Evolutionary conservation across 805 yeast species (phyloP).

Genomic region (Metschnikowia baotianmanensis): DNA sequence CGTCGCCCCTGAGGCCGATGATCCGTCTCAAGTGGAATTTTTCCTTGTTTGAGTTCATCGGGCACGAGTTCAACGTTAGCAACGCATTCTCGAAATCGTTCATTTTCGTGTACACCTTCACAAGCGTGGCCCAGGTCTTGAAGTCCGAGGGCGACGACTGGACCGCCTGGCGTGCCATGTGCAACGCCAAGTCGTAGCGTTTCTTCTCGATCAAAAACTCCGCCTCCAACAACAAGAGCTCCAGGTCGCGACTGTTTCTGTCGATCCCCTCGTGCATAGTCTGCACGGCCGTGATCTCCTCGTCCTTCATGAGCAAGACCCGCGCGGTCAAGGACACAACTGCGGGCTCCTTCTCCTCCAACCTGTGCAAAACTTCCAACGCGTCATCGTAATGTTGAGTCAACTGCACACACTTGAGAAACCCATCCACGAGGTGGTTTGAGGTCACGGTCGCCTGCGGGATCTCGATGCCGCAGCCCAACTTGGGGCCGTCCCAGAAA

Average conservation of each 20-base stretch:
- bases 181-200: conserved; percentile 54
- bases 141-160: conserved; percentile 74
- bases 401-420: conserved; percentile 58
- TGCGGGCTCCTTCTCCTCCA: conserved; percentile 52
- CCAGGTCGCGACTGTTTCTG: conserved; percentile 52
- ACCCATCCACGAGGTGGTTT: conserved; percentile 75
- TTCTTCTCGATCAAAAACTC: conserved; percentile 54
- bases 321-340: conserved; percentile 58
- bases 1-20: conserved; percentile 50
- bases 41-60: conserved; percentile 75
- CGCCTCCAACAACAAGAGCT: conserved; percentile 54
- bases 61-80: conserved; percentile 72
- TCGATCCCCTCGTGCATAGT: conserved; percentile 50
- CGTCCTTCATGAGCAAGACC: conserved; percentile 50
- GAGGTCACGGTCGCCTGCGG: conserved; percentile 63
- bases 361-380: conserved; percentile 52
- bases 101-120: conserved; percentile 57
- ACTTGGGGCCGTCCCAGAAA: conserved; percentile 60
- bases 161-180: conserved; percentile 61
- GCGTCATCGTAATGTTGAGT: conserved; percentile 66
- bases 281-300: conserved; percentile 58
- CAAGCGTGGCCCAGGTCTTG: conserved; percentile 68
- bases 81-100: conserved; percentile 72
- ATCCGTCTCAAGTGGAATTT: conserved; percentile 60
- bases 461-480: conserved; percentile 65